Conservation (phyloP, 1,284 basidiomycete genomes). For the Cystobasidiaceae sp. region DNA sequence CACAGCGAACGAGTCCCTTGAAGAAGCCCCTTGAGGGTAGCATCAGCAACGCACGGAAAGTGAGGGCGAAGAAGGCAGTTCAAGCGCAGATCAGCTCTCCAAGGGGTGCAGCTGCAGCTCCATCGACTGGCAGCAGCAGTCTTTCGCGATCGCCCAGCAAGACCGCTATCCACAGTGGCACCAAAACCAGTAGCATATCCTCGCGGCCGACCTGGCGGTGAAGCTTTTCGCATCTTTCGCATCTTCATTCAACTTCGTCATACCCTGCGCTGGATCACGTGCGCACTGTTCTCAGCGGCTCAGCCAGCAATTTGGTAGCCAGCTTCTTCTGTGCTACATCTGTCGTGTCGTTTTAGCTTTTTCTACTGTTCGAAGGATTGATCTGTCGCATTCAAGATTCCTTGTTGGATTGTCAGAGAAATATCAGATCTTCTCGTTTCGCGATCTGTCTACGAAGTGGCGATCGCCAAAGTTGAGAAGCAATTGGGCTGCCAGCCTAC, state of each 20-base stretch:
- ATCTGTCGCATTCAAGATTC: no score
- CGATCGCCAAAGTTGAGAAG: no score
- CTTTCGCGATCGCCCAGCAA: not conserved
- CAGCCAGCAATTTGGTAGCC: no score
- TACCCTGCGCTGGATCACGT: no score
- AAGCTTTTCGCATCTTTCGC: not conserved
- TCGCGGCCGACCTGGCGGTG: slow-evolving; percentile 2
- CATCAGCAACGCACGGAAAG: not conserved
- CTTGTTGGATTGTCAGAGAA: no score
- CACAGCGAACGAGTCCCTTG: not conserved
- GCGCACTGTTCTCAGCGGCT: not conserved
- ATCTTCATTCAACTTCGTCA: not conserved
- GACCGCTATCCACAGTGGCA: not conserved
- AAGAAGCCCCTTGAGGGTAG: not conserved
- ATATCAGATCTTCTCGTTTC: no score
- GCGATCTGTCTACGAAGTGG: no score
- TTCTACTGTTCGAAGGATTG: no score
- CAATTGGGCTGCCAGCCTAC: no score
- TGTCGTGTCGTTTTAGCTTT: no score
- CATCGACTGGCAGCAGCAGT: not conserved
- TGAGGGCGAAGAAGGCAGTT: slow-evolving; percentile 19
- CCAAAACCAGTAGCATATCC: no score
- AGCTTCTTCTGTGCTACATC: no score
- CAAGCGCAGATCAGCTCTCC: not conserved
- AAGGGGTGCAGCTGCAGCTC: not conserved